These are phyloP conservation scores for Russula earlei DNA, from an alignment of 768 basidiomycete species.

Conservation along the genomic window DNA sequence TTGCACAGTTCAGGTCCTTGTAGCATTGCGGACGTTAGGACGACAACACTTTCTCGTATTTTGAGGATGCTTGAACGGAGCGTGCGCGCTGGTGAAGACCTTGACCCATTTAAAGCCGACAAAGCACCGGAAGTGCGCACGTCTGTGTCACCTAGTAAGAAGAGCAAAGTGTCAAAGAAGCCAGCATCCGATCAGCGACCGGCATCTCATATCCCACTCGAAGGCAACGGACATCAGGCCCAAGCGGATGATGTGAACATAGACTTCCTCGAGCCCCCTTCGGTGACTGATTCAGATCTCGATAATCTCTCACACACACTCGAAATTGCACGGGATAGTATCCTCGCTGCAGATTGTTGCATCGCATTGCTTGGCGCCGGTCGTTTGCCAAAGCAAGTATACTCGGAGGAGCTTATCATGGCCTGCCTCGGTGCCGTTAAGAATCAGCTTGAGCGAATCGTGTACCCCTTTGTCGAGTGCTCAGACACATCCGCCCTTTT, in stretches of 20 bases:
- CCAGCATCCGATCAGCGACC: constrained; percentile 29
- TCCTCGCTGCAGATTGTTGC: constrained; percentile 77
- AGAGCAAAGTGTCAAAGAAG: constrained; percentile 36
- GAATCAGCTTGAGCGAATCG: constrained; percentile 64
- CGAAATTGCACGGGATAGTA: constrained; percentile 59
- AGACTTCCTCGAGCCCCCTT: constrained; percentile 17
- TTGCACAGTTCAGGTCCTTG: constrained; percentile 41
- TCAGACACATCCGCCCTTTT: constrained; percentile 42
- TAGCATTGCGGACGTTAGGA: constrained; percentile 55
- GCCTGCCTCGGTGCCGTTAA: constrained; percentile 69
- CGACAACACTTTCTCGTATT: constrained; percentile 48
- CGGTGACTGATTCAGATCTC: constrained; percentile 39
- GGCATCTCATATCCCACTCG: constrained; percentile 36
- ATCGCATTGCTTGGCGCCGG: constrained; percentile 71
- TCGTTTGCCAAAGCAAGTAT: constrained; percentile 82
- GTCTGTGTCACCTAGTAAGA: constrained; percentile 25
- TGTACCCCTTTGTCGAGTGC: constrained; percentile 84
- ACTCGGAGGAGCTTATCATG: constrained; percentile 89
- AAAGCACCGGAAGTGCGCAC: constrained; percentile 8
- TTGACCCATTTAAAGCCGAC: constrained; percentile 55
- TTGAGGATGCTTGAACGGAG: constrained; percentile 74
- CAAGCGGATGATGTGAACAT: constrained; percentile 23
- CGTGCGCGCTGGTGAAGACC: constrained; percentile 63
- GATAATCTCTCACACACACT: constrained; percentile 43
- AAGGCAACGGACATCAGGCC: constrained; percentile 27